These are phyloP conservation scores for Yamadazyma taylorii DNA, from an alignment of 1,139 yeast species.

Conservation along the genomic window DNA sequence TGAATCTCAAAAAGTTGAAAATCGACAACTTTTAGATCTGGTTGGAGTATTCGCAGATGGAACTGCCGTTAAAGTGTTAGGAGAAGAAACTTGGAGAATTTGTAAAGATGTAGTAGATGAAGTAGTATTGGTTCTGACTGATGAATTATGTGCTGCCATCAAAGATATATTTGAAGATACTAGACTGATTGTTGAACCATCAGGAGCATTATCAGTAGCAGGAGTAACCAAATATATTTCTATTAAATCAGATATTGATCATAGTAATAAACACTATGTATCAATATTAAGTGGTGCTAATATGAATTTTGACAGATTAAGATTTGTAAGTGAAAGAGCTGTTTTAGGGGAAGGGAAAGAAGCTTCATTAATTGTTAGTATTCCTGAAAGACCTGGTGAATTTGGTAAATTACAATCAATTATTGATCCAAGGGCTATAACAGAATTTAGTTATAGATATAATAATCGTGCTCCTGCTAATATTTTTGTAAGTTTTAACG, in stretches of 20 bases:
- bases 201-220: conserved; percentile 95
- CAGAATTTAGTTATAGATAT: conserved; percentile 90
- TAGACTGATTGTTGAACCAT: conserved; percentile 90
- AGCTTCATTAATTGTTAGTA: conserved; percentile 83
- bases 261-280: conserved; percentile 69
- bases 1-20: conserved; percentile 61
- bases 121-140: conserved; percentile 82
- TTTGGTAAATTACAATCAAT: conserved; percentile 72
- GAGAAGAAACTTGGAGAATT: conserved; percentile 87
- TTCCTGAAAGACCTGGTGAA: conserved; percentile 92
- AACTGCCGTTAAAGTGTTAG: conserved; percentile 91
- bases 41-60: conserved; percentile 99
- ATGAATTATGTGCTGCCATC: conserved; percentile 96
- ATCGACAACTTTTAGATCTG: conserved; percentile 55
- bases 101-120: conserved; percentile 83
- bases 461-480: conserved; percentile 60
- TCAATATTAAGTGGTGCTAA: conserved; percentile 91
- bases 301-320: conserved; percentile 93
- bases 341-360: conserved; percentile 97
- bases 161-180: conserved; percentile 97
- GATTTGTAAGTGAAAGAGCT: conserved; percentile 98
- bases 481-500: conserved; percentile 85
- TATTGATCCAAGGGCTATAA: conserved; percentile 82
- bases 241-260: conserved; percentile 66
- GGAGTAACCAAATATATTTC: conserved; percentile 84